These are phyloP conservation scores for Beauveria australis DNA, from an alignment of 2,329 filamentous ascomycete genomes.

Conservation along the genomic window DNA sequence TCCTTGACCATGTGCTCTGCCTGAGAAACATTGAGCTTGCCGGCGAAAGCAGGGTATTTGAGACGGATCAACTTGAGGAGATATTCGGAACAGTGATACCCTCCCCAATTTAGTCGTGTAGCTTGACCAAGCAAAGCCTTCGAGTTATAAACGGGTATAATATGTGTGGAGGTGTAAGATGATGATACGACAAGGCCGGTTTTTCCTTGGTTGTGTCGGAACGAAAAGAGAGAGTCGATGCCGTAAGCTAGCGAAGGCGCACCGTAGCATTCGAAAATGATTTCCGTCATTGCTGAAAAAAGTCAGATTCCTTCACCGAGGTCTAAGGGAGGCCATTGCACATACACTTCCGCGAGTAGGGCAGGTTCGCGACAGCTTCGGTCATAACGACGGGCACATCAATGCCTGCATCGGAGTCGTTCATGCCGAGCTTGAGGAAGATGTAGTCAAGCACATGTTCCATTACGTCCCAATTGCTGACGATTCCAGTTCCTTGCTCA, in stretches of 20 bases:
- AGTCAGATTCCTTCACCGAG: not conserved
- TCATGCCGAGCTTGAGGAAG: conserved; percentile 88
- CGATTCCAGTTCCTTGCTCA: conserved; percentile 80
- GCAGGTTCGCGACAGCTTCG: conserved; percentile 84
- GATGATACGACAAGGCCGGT: conserved; percentile 87
- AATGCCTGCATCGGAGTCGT: conserved; percentile 63
- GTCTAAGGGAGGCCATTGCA: conserved; percentile 14
- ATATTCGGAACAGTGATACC: conserved; percentile 83
- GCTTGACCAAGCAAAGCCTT: conserved; percentile 80
- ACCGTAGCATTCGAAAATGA: conserved; percentile 91
- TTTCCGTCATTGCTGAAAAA: conserved; percentile 80
- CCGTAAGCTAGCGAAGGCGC: conserved; percentile 87
- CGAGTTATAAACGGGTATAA: conserved; percentile 85
- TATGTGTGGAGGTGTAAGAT: conserved; percentile 86
- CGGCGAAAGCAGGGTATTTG: conserved; percentile 85
- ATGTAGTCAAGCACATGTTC: conserved; percentile 91
- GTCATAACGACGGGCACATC: conserved; percentile 91
- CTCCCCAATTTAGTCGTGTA: conserved; percentile 89
- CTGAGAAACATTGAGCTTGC: conserved; percentile 78
- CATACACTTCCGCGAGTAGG: conserved; percentile 81
- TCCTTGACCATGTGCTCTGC: conserved; percentile 80
- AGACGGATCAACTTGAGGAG: conserved; percentile 79
- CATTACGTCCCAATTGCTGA: conserved; percentile 97
- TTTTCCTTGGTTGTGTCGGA: conserved; percentile 79
- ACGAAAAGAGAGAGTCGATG: conserved; percentile 94